Conservation (phyloP, 1,284 basidiomycete species). For the Lignosus rhinocerotis region DNA sequence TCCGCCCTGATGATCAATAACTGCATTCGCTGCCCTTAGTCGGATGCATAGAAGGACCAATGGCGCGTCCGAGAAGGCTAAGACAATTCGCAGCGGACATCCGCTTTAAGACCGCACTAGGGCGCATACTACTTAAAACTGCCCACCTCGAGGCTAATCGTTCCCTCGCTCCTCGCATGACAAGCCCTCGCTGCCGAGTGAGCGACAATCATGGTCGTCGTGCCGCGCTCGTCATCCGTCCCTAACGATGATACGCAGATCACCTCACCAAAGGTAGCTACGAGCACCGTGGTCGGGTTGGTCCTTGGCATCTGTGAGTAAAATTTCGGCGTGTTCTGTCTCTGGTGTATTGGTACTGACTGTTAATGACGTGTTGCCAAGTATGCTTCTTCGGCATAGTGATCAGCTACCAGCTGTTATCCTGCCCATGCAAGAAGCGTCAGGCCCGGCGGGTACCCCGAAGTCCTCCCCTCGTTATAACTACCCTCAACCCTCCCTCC, state of each 20-base stretch:
- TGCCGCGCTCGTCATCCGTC: slow-evolving; percentile 15
- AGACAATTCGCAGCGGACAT: neutral
- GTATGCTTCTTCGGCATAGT: slow-evolving; percentile 31
- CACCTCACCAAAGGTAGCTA: slow-evolving; percentile 21
- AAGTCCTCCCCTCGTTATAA: slow-evolving; percentile 1
- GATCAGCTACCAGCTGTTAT: slow-evolving; percentile 30
- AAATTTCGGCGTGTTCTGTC: neutral
- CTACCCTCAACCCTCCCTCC: slow-evolving; percentile 21
- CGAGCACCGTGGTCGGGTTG: slow-evolving; percentile 28
- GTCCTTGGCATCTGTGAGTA: slow-evolving; percentile 31
- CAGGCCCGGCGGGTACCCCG: slow-evolving; percentile 4
- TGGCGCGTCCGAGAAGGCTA: neutral
- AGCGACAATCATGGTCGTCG: slow-evolving; percentile 15
- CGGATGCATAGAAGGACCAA: neutral
- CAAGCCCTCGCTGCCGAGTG: neutral
- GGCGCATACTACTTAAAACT: neutral
- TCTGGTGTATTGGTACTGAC: neutral
- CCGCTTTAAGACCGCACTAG: slow-evolving; percentile 20
- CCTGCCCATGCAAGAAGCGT: slow-evolving; percentile 20
- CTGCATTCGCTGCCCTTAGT: neutral
- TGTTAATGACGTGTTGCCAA: neutral
- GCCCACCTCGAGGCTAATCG: neutral
- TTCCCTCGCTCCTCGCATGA: slow-evolving; percentile 1
- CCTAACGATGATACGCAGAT: slow-evolving; percentile 7
- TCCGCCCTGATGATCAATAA: too few relatives aligned